Evolutionary conservation across 108 stramenopile species (phyloP).

Genomic region (Parietichytrium sp.): DNA sequence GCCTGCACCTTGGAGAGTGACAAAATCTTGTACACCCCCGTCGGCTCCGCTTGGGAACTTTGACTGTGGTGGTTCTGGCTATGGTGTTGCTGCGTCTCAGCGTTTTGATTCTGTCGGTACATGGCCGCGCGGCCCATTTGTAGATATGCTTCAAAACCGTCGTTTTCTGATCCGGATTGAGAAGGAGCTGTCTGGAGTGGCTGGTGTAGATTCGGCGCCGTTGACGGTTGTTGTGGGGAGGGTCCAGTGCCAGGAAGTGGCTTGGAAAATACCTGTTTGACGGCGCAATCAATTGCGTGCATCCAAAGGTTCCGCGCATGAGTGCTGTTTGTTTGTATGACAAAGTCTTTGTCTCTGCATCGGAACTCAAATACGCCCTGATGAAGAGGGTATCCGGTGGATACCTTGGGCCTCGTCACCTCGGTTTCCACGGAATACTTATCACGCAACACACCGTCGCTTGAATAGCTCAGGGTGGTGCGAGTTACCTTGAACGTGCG

Average conservation of each 20-base stretch:
- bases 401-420: neutral
- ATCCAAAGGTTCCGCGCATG: conserved; percentile 17
- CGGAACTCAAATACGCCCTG: conserved; percentile 31
- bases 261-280: conserved; percentile 11
- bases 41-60: neutral
- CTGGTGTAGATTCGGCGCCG: neutral
- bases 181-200: neutral
- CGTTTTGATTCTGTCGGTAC: neutral
- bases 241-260: neutral
- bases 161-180: neutral
- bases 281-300: conserved; percentile 27
- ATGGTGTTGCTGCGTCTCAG: neutral
- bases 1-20: conserved; percentile 22
- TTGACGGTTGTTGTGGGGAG: neutral
- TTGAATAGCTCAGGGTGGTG: neutral
- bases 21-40: conserved; percentile 7
- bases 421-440: conserved; percentile 1
- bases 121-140: conserved; percentile 23
- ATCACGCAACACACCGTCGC: neutral
- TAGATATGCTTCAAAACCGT: conserved; percentile 14
- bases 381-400: conserved; percentile 10
- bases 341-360: conserved; percentile 31
- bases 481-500: conserved; percentile 23
- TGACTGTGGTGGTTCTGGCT: neutral
- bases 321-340: conserved; percentile 8